These are phyloP conservation scores for Gaeumannomyces sp. DNA, from an alignment of 2,329 filamentous ascomycete genomes.

Conservation along the genomic window DNA sequence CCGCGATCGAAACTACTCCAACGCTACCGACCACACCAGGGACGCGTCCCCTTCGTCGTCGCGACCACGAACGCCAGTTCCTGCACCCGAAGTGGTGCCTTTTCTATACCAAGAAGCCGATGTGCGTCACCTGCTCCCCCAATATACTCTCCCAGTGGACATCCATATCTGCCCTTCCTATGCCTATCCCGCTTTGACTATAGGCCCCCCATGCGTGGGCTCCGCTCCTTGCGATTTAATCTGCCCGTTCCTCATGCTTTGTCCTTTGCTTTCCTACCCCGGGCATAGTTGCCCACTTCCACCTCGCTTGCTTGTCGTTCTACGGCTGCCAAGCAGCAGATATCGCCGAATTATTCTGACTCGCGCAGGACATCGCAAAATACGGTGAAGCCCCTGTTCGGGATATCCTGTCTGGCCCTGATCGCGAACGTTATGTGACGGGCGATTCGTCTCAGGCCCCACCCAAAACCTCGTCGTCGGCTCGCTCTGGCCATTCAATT, in stretches of 20 bases:
- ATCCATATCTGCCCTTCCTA: neutral
- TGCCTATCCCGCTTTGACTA: neutral
- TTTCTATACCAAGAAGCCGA: constrained; percentile 88
- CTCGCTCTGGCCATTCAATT: constrained; percentile 52
- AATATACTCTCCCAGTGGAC: neutral
- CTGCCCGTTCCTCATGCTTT: constrained; percentile 13
- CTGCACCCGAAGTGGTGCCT: constrained; percentile 91
- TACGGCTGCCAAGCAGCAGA: neutral
- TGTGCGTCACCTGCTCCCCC: constrained; percentile 41
- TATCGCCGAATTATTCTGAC: constrained; percentile 11
- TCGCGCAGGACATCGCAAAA: constrained; percentile 60
- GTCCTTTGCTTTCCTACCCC: constrained; percentile 8
- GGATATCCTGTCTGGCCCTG: constrained; percentile 60
- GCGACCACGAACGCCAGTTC: constrained; percentile 76
- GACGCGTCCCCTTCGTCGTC: constrained; percentile 71
- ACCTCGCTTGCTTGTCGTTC: neutral
- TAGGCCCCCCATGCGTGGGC: neutral
- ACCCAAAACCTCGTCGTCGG: constrained; percentile 58
- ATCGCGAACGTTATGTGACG: constrained; percentile 59
- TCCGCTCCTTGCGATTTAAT: constrained; percentile 19
- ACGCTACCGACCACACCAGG: constrained; percentile 63
- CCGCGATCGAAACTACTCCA: constrained; percentile 76
- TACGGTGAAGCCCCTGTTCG: constrained; percentile 74
- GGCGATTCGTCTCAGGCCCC: constrained; percentile 40
- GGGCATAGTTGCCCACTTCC: neutral